A percentile compares a stretch with the other conserved stretches of the same genome.
These are phyloP conservation scores for Pythium pyrilobum DNA, from an alignment of 352 stramenopile species.

Conservation along the genomic window DNA sequence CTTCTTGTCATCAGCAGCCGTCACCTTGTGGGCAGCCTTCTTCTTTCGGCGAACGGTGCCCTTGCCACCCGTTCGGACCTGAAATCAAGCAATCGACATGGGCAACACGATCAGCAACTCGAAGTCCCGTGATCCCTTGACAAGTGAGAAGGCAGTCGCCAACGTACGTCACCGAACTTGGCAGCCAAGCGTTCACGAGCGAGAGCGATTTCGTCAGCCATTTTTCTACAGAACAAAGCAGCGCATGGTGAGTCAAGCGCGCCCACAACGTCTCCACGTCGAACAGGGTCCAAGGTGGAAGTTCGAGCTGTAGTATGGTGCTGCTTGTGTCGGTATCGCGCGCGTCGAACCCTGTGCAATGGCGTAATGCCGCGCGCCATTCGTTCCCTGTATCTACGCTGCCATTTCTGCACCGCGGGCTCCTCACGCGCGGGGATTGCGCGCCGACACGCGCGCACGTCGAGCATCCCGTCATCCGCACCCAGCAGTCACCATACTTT, in stretches of 20 bases:
- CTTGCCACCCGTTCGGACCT: slow-evolving; percentile 94
- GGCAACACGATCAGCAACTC: not conserved
- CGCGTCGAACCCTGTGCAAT: too few species aligned
- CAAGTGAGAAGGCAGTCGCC: too few species aligned
- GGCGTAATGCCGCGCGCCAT: too few species aligned
- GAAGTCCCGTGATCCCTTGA: not conserved
- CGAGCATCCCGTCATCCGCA: not conserved
- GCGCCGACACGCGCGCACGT: too few species aligned
- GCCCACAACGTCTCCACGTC: too few species aligned
- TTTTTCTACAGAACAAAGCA: slow-evolving; percentile 30
- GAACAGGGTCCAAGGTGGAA: too few species aligned
- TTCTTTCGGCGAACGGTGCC: slow-evolving; percentile 95
- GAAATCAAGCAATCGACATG: not conserved
- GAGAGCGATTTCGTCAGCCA: slow-evolving; percentile 88
- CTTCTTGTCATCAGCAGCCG: slow-evolving; percentile 97
- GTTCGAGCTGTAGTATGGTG: too few species aligned
- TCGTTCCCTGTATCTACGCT: too few species aligned
- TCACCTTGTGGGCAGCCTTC: slow-evolving; percentile 91
- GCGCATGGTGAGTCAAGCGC: not conserved
- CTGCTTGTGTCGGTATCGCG: too few species aligned
- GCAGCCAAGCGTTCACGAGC: slow-evolving; percentile 79
- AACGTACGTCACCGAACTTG: slow-evolving; percentile 76
- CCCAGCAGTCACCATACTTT: not conserved
- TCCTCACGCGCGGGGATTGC: too few species aligned
- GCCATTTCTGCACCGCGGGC: too few species aligned